Conservation (phyloP, 352 stramenopile genomes). For the Phytophthora hybrid region DNA sequence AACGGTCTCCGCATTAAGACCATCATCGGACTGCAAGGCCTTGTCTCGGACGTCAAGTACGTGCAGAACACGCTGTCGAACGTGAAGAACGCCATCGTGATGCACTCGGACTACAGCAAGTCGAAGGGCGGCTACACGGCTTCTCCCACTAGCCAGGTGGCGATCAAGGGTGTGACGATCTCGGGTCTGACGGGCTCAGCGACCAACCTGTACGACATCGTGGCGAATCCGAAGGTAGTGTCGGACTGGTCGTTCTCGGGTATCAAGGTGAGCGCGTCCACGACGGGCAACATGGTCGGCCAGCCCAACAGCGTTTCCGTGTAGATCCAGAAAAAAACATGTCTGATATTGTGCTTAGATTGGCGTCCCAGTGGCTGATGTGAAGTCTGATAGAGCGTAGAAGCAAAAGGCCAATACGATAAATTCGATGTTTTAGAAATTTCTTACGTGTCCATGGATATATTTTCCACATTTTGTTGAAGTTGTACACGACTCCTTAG, state of each 20-base stretch:
- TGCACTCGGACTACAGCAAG: conserved; percentile 1
- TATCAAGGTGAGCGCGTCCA: conserved; percentile 15
- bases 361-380: no score
- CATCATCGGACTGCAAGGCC: neutral
- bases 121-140: conserved; percentile 3
- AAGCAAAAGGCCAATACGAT: no score
- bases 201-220: conserved; percentile 25
- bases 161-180: conserved; percentile 13
- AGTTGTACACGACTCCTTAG: no score
- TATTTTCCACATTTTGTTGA: no score
- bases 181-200: conserved; percentile 12
- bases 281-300: conserved; percentile 1
- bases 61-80: neutral
- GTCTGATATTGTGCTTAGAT: no score
- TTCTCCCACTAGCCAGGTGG: conserved; percentile 3
- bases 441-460: no score
- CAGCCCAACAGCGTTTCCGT: neutral
- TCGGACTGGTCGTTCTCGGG: conserved; percentile 23
- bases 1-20: neutral
- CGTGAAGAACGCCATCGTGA: neutral
- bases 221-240: conserved; percentile 13
- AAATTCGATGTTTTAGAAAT: no score
- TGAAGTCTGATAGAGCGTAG: no score
- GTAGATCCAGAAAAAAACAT: neutral
- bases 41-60: neutral